phyloP scores from a whole-genome alignment of 108 stramenopile species.

The Mediolabrus comicus region DNA sequence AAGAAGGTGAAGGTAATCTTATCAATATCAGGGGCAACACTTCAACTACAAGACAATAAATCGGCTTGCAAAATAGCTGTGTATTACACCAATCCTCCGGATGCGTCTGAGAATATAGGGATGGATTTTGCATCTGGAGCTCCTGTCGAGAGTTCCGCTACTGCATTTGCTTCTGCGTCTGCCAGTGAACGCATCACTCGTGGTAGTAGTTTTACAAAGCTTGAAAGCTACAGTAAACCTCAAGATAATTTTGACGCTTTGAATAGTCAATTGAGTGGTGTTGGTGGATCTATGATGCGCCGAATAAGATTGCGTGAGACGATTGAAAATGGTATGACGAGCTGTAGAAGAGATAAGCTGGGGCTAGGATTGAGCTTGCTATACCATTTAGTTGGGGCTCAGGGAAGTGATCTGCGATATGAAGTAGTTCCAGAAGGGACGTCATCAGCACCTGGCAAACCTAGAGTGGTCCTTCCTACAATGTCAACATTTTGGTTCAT shows the following conservation, averaged over 20 bases:
- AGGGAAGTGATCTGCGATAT: slow-evolving; percentile 46
- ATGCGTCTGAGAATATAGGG: slow-evolving; percentile 4
- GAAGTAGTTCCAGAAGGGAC: slow-evolving; percentile 27
- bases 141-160: slow-evolving; percentile 1
- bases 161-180: slow-evolving; percentile 13
- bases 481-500: slow-evolving; percentile 48
- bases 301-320: slow-evolving; percentile 28
- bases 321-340: slow-evolving; percentile 39
- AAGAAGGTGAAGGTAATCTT: slow-evolving; percentile 24
- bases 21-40: slow-evolving; percentile 17
- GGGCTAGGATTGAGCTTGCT: slow-evolving; percentile 51
- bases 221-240: slow-evolving; percentile 2
- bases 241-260: neutral
- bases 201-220: neutral
- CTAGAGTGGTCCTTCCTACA: neutral
- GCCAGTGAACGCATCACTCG: slow-evolving; percentile 5
- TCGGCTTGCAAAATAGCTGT: slow-evolving; percentile 34
- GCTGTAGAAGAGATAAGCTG: slow-evolving; percentile 32
- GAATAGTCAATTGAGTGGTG: neutral
- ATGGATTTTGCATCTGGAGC: slow-evolving; percentile 1
- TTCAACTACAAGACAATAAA: slow-evolving; percentile 7
- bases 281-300: slow-evolving; percentile 38
- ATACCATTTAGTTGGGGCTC: slow-evolving; percentile 51
- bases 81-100: slow-evolving; percentile 37
- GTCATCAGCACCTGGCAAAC: neutral